These are phyloP conservation scores for Fulvia fulva DNA, from an alignment of 2,329 filamentous ascomycete genomes.

Conservation along the genomic window DNA sequence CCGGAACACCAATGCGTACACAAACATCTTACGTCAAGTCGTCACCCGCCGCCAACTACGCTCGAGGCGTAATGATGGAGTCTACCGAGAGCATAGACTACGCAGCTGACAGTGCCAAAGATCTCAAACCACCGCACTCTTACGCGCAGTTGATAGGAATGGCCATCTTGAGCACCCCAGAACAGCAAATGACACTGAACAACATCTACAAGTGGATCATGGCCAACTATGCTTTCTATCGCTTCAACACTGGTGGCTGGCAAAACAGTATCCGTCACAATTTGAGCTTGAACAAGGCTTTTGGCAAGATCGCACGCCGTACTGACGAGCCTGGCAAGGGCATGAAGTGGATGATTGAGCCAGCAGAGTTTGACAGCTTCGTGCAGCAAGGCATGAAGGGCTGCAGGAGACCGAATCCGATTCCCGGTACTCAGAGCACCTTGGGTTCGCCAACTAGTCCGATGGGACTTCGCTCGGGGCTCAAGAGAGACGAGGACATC, in stretches of 20 bases:
- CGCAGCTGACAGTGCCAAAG: conserved; percentile 76
- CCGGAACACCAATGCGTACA: conserved; percentile 36
- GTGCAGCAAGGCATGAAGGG: conserved; percentile 60
- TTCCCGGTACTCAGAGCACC: conserved; percentile 35
- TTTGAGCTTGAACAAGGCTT: conserved; percentile 87
- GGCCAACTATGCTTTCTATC: conserved; percentile 87
- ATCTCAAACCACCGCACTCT: conserved; percentile 92
- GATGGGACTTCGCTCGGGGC: conserved; percentile 46
- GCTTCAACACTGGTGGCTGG: conserved; percentile 82
- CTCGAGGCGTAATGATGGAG: conserved; percentile 50
- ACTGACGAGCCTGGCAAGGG: conserved; percentile 97
- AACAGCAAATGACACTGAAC: conserved; percentile 84
- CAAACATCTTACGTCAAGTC: conserved; percentile 36
- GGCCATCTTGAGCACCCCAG: conserved; percentile 80
- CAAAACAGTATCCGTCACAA: conserved; percentile 99
- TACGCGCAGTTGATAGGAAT: conserved; percentile 97
- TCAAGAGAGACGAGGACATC: conserved; percentile 36
- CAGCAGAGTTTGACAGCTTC: conserved; percentile 82
- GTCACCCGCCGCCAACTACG: conserved; percentile 45
- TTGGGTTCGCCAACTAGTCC: conserved; percentile 49
- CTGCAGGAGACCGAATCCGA: conserved; percentile 37
- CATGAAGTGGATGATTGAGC: conserved; percentile 96
- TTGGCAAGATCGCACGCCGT: conserved; percentile 85
- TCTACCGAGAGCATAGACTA: conserved; percentile 63
- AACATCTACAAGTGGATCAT: conserved; percentile 95